phyloP scores from a whole-genome alignment of 257 asterid genomes.

The Buddleja alternifolia region DNA sequence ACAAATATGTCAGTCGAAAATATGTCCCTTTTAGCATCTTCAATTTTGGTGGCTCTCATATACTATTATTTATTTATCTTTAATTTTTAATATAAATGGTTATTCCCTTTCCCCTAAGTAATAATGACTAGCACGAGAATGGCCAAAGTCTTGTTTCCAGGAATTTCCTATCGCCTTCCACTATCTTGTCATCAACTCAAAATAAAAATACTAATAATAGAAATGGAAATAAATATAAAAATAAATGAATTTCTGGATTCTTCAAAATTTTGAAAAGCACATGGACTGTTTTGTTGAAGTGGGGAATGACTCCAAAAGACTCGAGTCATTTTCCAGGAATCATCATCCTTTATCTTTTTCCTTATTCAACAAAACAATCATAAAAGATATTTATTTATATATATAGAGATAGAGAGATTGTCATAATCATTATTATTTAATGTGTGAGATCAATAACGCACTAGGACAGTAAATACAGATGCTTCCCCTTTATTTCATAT shows the following conservation, averaged over 20 bases:
- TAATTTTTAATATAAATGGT: neutral
- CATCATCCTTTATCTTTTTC: slow-evolving; percentile 33
- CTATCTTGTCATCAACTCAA: slow-evolving; percentile 24
- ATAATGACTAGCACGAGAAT: slow-evolving; percentile 22
- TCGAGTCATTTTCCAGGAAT: slow-evolving; percentile 40
- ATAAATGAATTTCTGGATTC: neutral
- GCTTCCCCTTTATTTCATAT: neutral
- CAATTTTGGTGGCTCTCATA: slow-evolving; percentile 38
- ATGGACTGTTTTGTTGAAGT: slow-evolving; percentile 10
- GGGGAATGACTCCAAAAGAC: slow-evolving; percentile 32
- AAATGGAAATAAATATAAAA: neutral
- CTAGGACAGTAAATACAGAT: slow-evolving; percentile 21
- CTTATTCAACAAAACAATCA: slow-evolving; percentile 38
- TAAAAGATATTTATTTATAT: slow-evolving; percentile 16
- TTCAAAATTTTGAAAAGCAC: slow-evolving; percentile 22
- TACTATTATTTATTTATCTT: neutral
- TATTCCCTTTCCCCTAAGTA: slow-evolving; percentile 4
- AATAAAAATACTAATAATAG: neutral
- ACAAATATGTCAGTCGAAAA: slow-evolving; percentile 47
- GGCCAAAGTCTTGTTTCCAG: slow-evolving; percentile 29
- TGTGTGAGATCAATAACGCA: slow-evolving; percentile 24
- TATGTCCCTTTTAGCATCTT: slow-evolving; percentile 26
- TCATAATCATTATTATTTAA: slow-evolving; percentile 37
- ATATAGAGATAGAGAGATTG: slow-evolving; percentile 36
- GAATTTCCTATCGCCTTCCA: slow-evolving; percentile 33